phyloP scores from a whole-genome alignment of 2,329 filamentous ascomycete genomes.

The Aspergillus hiratsukae region DNA sequence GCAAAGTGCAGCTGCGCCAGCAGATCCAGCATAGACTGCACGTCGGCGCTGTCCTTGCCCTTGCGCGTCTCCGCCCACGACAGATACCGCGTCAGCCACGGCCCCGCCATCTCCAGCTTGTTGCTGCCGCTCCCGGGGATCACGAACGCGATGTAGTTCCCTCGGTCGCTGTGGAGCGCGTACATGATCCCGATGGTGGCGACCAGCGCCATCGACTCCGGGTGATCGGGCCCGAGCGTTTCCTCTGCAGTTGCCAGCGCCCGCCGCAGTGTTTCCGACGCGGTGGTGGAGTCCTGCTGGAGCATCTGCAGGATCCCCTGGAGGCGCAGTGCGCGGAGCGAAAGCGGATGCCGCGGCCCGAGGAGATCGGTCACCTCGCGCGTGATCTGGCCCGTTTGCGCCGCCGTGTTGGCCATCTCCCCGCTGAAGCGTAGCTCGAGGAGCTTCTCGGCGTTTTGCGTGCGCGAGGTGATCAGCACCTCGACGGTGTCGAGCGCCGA shows the following conservation, averaged over 20 bases:
- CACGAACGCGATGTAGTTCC: background rate
- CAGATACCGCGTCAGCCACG: conserved; percentile 27
- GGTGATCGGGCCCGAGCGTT: conserved; percentile 20
- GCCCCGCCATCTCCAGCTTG: conserved; percentile 16
- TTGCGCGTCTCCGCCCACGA: conserved; percentile 22
- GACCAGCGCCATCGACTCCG: conserved; percentile 24
- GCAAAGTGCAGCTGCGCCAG: conserved; percentile 22
- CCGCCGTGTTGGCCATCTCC: conserved; percentile 14
- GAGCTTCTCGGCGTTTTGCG: conserved; percentile 2
- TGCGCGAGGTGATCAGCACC: conserved; percentile 19
- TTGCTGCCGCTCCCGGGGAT: background rate
- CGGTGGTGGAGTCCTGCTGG: conserved; percentile 13
- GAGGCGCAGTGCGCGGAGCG: conserved; percentile 22
- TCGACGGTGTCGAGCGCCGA: conserved; percentile 21
- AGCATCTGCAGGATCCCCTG: conserved; percentile 19
- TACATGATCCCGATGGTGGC: conserved; percentile 27
- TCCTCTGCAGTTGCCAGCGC: conserved; percentile 26
- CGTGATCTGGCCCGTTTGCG: conserved; percentile 13
- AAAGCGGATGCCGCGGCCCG: conserved; percentile 19
- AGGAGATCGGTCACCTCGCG: conserved; percentile 19
- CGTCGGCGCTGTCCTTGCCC: conserved; percentile 20
- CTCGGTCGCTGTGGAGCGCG: conserved; percentile 11
- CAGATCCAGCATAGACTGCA: conserved; percentile 17
- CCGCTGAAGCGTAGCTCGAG: conserved; percentile 9
- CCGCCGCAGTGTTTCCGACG: conserved; percentile 28